These are phyloP conservation scores for Alternaria ethzedia DNA, from an alignment of 2,329 filamentous ascomycete species.

Conservation along the genomic window DNA sequence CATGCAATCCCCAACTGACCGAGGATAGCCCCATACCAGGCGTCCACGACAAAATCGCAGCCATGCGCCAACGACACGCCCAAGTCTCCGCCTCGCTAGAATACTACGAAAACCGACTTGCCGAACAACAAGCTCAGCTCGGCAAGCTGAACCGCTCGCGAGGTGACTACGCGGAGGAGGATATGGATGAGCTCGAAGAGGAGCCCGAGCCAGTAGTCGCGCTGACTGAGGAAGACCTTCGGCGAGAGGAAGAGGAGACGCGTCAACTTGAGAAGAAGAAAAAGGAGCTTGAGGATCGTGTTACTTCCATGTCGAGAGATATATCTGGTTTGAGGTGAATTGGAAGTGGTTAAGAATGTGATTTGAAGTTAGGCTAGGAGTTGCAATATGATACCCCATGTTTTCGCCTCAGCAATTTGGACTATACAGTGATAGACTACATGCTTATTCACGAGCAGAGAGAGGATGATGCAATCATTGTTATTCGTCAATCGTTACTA, in stretches of 20 bases:
- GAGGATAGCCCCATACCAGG: constrained; percentile 70
- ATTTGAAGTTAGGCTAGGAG: neutral
- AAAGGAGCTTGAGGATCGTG: constrained; percentile 65
- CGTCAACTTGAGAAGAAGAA: constrained; percentile 69
- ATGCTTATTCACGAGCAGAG: neutral
- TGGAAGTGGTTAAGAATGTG: neutral
- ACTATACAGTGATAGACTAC: neutral
- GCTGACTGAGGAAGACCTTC: constrained; percentile 72
- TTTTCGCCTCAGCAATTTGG: neutral
- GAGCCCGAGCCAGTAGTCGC: constrained; percentile 50
- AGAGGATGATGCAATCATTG: neutral
- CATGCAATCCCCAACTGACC: constrained; percentile 7
- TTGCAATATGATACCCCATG: constrained; percentile 11
- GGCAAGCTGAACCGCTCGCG: constrained; percentile 71
- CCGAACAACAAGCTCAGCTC: constrained; percentile 75
- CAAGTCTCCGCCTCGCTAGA: constrained; percentile 75
- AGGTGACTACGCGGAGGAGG: constrained; percentile 64
- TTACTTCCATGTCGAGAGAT: constrained; percentile 72
- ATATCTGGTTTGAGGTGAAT: constrained; percentile 62
- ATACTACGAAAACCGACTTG: constrained; percentile 81
- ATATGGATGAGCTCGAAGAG: constrained; percentile 54
- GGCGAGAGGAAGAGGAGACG: constrained; percentile 72
- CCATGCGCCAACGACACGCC: constrained; percentile 73
- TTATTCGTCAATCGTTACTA: neutral
- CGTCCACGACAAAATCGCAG: constrained; percentile 75